Base-by-base conservation (phyloP, 2,329 filamentous ascomycete species). In the Sclerotinia subarctica region DNA sequence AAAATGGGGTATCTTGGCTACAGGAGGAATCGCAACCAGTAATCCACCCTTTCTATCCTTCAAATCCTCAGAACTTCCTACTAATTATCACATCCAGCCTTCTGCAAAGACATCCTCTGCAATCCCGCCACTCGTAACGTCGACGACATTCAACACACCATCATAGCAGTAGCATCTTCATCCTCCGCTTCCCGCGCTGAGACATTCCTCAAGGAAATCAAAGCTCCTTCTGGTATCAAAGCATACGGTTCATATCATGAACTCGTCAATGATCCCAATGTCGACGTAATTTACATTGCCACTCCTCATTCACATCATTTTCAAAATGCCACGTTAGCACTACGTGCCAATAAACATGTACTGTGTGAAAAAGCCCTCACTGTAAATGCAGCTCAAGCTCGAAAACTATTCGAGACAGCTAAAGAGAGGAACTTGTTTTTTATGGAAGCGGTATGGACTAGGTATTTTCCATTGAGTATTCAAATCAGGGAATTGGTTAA, bases 241-340 rank as follows among this genome's bases (percentile, higher is more conserved):
- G 85, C 87, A 17, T 90, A 91, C 73, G 87, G 86, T 63, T 86
- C 84, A 44, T 92, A 91, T 78, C 82, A 86, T 70, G 86, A 88
- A 69, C 82, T 91, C 19, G 88, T 90, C 10, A 80, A 82, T 52
- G 88, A 91, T 71, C 79, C 86, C 5, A 84, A 87, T 69, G 82
- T 91, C 68, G 88, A 91, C 75, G 86, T 91, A 67, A 80, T 91
- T 74, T 92, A 91, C 76, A 82, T 91, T 69, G 89, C 88, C 5
- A 91, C 89, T 5, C 89, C 89, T 6, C 89, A 91, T 78, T 90
- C 87, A 32, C 89, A 91, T 75, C 89, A 91, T 79, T 91, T 88
- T 78, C 88, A 90, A 75, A 89, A 91, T 76, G 83, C 84, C 32
- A 86, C 88, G 81, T 82, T 91, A 5, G 85, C 83, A 53, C 80